A percentile compares a stretch with the other conserved stretches of the same genome.
Evolutionary conservation across 768 basidiomycete species (phyloP).

Genomic region (Mycena latifolia): DNA sequence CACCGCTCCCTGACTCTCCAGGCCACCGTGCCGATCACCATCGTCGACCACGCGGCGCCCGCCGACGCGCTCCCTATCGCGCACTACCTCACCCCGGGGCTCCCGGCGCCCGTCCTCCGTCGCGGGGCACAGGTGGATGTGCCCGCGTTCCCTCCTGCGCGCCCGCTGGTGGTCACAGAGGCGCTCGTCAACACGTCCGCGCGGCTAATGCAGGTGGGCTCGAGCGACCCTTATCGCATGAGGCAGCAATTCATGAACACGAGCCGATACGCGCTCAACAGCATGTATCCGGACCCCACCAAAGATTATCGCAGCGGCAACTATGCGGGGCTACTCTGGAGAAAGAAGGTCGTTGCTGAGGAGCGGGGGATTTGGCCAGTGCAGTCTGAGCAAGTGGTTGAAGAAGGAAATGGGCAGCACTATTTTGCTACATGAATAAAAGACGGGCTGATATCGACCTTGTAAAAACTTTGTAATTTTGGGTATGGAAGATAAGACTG

Average conservation of each 20-base stretch:
- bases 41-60: not conserved
- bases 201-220: slow-evolving; percentile 13
- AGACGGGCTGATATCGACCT: too few relatives aligned
- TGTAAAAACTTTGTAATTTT: too few relatives aligned
- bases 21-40: not conserved
- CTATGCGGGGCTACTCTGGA: slow-evolving; percentile 22
- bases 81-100: not conserved
- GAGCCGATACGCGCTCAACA: too few relatives aligned
- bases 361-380: slow-evolving; percentile 3
- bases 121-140: not conserved
- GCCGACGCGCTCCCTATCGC: not conserved
- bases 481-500: too few relatives aligned
- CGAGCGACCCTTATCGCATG: not conserved
- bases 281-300: slow-evolving; percentile 17
- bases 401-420: too few relatives aligned
- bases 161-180: slow-evolving; percentile 9
- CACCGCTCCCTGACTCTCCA: not conserved
- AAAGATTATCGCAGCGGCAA: not conserved
- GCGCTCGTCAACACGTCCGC: slow-evolving; percentile 10
- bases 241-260: not conserved
- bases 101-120: slow-evolving; percentile 3
- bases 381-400: too few relatives aligned
- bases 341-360: slow-evolving; percentile 17
- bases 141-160: not conserved
- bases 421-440: too few relatives aligned